Evolutionary conservation across 106 monocot species (phyloP), one percentile per base, ranked within the genome.

Genomic region (Dioscorea alata): DNA sequence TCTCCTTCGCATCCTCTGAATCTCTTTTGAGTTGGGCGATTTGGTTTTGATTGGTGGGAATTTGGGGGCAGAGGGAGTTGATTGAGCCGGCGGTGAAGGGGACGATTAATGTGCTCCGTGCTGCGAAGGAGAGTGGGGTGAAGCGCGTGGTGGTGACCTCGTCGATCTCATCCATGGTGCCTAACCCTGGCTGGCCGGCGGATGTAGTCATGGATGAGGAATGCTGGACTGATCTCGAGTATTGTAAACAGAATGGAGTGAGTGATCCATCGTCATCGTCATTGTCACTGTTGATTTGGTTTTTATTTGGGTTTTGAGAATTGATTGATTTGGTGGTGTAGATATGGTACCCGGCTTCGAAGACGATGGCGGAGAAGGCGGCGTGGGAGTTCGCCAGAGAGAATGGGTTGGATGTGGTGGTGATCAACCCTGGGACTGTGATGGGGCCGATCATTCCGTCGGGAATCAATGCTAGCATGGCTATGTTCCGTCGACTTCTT

Each of bases 281-380:
- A n/a, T n/a, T n/a, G n/a, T n/a, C 22, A 12, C 9, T 42, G 10
- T 42, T 42, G 42, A 10, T 10, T 42, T 42, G 1, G 8, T 8
- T 20, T 57, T 19, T 49, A 12, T 23, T 51, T 21, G 4, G 23
- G 48, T 23, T 49, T 21, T 33, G 33, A n/a, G 34, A 42, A 3
- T 6, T 42, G 42, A 8, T 42, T 10, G 33, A 14, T 19, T 54
- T 54, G 34, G 34, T 13, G 49, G 23, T 51, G 66, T 56, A 96
- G 96, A 21, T 96, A 9, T 96, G 96, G 96, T 96, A 96, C 67
- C 86, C 96, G 0, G 66, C 69, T 61, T 96, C 96, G 5, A 96
- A 96, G 73, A 89, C 88, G 4, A 25, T 96, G 74, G 96, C 96
- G 8, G 96, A 96, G 84, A 84, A 82, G 67, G 88, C 84, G 7